phyloP scores from a whole-genome alignment of 2,329 filamentous ascomycete species.

The Gnomoniopsis sp. region DNA sequence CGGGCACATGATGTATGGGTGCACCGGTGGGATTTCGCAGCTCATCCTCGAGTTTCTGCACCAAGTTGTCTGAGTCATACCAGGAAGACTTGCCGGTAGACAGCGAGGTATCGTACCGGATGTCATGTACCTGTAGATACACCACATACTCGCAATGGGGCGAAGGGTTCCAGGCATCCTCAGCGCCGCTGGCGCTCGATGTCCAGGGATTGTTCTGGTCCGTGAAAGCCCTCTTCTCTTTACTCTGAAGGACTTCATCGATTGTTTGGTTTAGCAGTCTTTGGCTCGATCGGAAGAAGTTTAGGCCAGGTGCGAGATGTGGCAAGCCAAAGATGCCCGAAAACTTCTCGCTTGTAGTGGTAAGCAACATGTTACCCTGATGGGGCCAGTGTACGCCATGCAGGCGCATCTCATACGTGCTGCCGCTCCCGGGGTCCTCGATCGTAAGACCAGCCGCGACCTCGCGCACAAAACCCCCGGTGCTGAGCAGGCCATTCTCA shows the following conservation, averaged over 20 bases:
- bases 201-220: conserved; percentile 73
- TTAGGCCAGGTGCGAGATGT: conserved; percentile 64
- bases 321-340: conserved; percentile 87
- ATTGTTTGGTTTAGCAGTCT: conserved; percentile 71
- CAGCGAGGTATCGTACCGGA: conserved; percentile 20
- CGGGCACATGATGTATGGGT: conserved; percentile 51
- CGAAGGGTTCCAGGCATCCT: conserved; percentile 55
- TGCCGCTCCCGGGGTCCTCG: conserved; percentile 66
- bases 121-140: conserved; percentile 73
- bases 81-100: conserved; percentile 32
- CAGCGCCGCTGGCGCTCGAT: conserved; percentile 60
- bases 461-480: conserved; percentile 60
- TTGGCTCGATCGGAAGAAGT: conserved; percentile 57
- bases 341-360: conserved; percentile 91
- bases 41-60: conserved; percentile 59
- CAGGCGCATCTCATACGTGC: conserved; percentile 74
- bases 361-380: conserved; percentile 76
- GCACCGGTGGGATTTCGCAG: conserved; percentile 59
- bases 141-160: conserved; percentile 88
- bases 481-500: conserved; percentile 31
- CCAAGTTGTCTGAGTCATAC: conserved; percentile 34
- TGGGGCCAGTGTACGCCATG: conserved; percentile 83
- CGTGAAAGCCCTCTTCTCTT: conserved; percentile 52
- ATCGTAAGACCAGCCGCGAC: conserved; percentile 68
- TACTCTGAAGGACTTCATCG: conserved; percentile 61